Evolutionary conservation across 2,329 filamentous ascomycete species (phyloP).

Genomic region (Talaromyces piceae): DNA sequence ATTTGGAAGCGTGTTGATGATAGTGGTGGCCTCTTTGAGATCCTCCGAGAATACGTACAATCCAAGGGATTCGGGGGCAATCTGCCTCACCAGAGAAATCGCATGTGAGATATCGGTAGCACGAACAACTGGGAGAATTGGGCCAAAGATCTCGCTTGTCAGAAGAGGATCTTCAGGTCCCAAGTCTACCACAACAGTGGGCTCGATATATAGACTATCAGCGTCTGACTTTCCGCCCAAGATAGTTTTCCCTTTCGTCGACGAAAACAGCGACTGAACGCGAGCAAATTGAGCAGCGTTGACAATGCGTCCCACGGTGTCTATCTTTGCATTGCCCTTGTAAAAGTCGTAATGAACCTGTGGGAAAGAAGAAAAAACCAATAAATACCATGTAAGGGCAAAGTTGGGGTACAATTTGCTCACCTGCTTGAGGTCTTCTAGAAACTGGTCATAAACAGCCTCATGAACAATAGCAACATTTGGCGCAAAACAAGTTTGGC

Average conservation of each 20-base stretch:
- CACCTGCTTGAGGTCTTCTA: background rate
- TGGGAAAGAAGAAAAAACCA: background rate
- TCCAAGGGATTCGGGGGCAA: background rate
- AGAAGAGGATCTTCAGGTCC: background rate
- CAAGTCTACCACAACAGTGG: background rate
- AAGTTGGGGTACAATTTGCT: background rate
- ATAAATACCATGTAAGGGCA: background rate
- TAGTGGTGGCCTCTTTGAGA: conserved; percentile 1
- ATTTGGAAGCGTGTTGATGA: conserved; percentile 2
- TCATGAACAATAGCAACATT: conserved; percentile 9
- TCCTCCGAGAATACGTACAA: conserved; percentile 5
- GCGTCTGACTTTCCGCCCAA: background rate
- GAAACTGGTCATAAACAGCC: conserved; percentile 1
- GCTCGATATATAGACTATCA: background rate
- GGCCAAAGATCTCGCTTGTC: conserved; percentile 1
- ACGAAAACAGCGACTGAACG: background rate
- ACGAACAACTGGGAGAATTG: conserved; percentile 1
- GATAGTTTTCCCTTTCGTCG: background rate
- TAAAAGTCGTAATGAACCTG: conserved; percentile 3
- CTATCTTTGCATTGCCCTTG: background rate
- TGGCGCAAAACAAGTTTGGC: conserved; percentile 8
- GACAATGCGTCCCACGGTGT: conserved; percentile 2
- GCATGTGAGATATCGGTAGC: conserved; percentile 3
- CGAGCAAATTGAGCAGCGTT: conserved; percentile 1
- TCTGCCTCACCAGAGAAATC: background rate